Evolutionary conservation across 164 flowering plant genomes (phyloP).

Genomic region (Aristolochia californica): DNA sequence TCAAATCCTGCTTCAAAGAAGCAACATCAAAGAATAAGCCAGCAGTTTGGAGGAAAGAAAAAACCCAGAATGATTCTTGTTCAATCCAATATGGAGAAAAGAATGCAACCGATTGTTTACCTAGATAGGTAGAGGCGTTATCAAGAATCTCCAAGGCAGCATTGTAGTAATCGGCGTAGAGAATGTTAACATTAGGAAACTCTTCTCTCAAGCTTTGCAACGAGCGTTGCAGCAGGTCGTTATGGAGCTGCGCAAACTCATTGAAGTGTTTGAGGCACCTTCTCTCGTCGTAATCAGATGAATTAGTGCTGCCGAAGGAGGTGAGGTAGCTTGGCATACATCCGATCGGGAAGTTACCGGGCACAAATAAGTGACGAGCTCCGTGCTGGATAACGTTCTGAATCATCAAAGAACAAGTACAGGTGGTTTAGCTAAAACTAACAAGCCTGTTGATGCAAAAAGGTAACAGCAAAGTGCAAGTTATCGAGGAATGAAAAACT

Average conservation of each 20-base stretch:
- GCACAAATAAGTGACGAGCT: conserved; percentile 2
- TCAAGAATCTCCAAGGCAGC: neutral
- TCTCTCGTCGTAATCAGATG: neutral
- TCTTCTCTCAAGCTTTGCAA: conserved; percentile 2
- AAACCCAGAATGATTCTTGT: no score
- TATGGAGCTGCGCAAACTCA: conserved; percentile 10
- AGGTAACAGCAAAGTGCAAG: no score
- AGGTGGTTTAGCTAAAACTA: no score
- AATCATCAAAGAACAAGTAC: no score
- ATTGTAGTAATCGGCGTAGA: conserved; percentile 19
- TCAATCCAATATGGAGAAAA: no score
- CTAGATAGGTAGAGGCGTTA: no score
- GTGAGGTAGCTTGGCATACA: conserved; percentile 7
- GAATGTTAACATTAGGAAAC: conserved; percentile 3
- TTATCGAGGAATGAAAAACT: no score
- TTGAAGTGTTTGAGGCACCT: conserved; percentile 17
- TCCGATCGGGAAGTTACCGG: conserved; percentile 12
- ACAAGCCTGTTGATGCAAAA: no score
- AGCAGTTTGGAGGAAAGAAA: no score
- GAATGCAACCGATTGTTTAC: no score
- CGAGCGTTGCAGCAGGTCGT: conserved; percentile 11
- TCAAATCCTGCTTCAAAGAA: no score
- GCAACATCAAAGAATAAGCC: no score
- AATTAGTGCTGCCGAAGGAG: neutral
- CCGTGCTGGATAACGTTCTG: conserved; percentile 5